Conservation (phyloP, 2,329 filamentous ascomycete genomes). For the Bipolaris zeicola region DNA sequence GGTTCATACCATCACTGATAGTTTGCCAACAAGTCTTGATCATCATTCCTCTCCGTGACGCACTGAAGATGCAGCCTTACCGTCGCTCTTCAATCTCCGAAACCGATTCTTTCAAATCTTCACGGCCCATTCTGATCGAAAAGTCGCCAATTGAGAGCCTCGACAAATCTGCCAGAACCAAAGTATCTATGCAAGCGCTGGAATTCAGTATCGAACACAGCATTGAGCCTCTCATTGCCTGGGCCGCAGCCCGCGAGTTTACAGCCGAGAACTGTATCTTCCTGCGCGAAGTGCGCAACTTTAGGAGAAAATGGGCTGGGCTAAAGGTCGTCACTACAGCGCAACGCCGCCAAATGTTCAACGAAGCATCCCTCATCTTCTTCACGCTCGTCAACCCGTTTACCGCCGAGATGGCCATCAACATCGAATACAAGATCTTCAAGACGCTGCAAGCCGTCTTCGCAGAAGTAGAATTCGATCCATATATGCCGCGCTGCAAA, state of each 20-base stretch:
- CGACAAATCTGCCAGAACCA: constrained; percentile 40
- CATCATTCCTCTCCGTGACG: constrained; percentile 43
- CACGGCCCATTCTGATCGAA: constrained; percentile 24
- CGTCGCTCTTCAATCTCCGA: constrained; percentile 31
- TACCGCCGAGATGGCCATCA: constrained; percentile 46
- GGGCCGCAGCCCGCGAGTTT: constrained; percentile 45
- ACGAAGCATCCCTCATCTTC: constrained; percentile 46
- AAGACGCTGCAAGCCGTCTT: constrained; percentile 42
- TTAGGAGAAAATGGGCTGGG: constrained; percentile 42
- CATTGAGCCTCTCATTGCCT: constrained; percentile 45
- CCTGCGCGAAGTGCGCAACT: constrained; percentile 48
- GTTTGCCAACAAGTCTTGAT: constrained; percentile 48
- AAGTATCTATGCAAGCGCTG: constrained; percentile 46
- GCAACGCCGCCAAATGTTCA: constrained; percentile 46
- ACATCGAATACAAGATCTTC: constrained; percentile 49
- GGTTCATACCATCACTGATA: constrained; percentile 46
- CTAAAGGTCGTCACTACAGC: constrained; percentile 35
- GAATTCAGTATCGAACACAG: constrained; percentile 44
- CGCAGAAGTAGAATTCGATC: constrained; percentile 43
- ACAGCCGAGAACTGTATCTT: constrained; percentile 48
- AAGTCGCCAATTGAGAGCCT: constrained; percentile 30
- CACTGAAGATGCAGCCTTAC: constrained; percentile 28
- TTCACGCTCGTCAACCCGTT: constrained; percentile 48
- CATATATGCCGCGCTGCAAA: constrained; percentile 38
- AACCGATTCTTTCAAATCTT: constrained; percentile 36